These are phyloP conservation scores for Phytophthora cactorum DNA, from an alignment of 352 stramenopile genomes.

Conservation along the genomic window DNA sequence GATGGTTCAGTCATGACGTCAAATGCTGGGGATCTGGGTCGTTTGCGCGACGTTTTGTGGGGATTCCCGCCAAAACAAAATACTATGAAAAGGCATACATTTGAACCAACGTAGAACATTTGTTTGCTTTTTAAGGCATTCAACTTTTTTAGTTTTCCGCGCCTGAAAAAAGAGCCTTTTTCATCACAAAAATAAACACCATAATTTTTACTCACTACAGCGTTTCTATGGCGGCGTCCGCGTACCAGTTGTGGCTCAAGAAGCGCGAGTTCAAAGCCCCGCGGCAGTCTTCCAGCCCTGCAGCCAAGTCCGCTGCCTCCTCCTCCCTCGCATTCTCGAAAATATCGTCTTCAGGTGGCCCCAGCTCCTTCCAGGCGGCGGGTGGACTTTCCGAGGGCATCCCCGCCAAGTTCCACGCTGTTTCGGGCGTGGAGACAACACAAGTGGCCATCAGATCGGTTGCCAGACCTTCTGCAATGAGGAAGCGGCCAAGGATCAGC, in stretches of 20 bases:
- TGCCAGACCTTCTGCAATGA: constrained; percentile 1
- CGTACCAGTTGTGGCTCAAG: constrained; percentile 54
- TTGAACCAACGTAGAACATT: no score
- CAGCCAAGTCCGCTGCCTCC: not conserved
- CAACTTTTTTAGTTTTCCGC: no score
- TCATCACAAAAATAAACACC: no score
- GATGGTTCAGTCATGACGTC: no score
- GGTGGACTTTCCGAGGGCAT: not conserved
- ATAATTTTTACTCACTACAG: not conserved
- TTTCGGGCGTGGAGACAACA: constrained; percentile 14
- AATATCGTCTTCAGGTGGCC: not conserved
- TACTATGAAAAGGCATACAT: no score
- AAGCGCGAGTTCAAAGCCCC: constrained; percentile 45
- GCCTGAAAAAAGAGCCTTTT: no score
- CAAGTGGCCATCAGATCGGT: constrained; percentile 26
- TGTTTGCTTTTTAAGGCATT: no score
- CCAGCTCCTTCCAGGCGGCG: not conserved
- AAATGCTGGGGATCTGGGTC: no score
- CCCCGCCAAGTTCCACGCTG: constrained; percentile 13
- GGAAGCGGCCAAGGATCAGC: constrained; percentile 10
- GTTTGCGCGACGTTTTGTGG: no score
- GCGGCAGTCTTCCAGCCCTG: not conserved
- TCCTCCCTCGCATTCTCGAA: not conserved
- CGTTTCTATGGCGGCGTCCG: constrained; percentile 10
- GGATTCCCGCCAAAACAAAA: no score